A percentile compares a stretch with the other conserved stretches of the same genome.
Conservation (phyloP, 2,329 filamentous ascomycete genomes). For the Diaporthe sp. region DNA sequence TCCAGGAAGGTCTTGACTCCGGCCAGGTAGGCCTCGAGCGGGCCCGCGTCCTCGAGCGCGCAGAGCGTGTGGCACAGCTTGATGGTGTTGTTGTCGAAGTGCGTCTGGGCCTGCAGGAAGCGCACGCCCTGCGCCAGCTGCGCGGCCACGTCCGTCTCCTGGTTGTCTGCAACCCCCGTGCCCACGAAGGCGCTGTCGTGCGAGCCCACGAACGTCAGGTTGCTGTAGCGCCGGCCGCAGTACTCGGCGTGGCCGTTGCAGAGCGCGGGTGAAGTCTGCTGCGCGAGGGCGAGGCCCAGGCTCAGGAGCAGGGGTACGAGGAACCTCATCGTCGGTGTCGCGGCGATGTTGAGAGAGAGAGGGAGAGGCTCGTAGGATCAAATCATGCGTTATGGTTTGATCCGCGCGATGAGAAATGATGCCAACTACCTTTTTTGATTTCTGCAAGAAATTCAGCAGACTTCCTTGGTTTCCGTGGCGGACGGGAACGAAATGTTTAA, state of each 20-base stretch:
- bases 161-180: conserved; percentile 65
- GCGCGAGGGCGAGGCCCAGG: conserved; percentile 18
- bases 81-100: conserved; percentile 63
- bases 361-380: background rate
- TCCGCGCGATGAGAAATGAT: background rate
- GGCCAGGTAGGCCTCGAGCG: conserved; percentile 65
- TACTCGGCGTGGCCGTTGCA: conserved; percentile 72
- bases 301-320: background rate
- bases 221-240: conserved; percentile 69
- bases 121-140: conserved; percentile 74
- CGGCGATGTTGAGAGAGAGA: background rate
- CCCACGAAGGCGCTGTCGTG: conserved; percentile 77
- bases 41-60: conserved; percentile 68
- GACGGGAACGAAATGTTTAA: conserved; percentile 10
- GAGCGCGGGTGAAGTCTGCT: conserved; percentile 37
- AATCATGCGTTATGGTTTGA: background rate
- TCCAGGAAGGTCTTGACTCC: conserved; percentile 72
- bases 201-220: conserved; percentile 71
- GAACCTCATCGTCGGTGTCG: background rate
- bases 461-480: background rate
- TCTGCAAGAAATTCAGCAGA: conserved; percentile 3
- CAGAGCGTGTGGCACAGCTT: conserved; percentile 77
- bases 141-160: conserved; percentile 68
- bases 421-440: background rate
- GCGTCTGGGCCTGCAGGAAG: conserved; percentile 75